Evolutionary conservation across 148 eudicot genomes (phyloP), one percentile per base, ranked within the genome.

Genomic region (Selenicereus undatus): DNA sequence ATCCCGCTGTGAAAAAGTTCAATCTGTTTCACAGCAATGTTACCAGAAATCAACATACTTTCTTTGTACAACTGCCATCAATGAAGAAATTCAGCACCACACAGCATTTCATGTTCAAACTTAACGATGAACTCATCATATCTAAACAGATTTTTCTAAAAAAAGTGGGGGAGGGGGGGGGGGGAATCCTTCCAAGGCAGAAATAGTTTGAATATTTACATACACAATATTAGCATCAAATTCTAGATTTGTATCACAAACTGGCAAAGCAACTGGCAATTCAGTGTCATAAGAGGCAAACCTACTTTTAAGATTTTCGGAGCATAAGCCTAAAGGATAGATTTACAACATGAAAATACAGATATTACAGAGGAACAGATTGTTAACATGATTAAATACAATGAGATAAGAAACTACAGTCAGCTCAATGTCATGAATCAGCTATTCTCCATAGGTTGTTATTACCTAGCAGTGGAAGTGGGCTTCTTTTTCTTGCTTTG

Each of bases 401-500:
- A 32, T 32, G 32, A 32, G 2, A 32, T 32, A 32, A 32, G 32
- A 32, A 32, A 32, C 32, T 32, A 32, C 52, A 48, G 35, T 66
- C 18, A 80, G 8, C 52, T 71, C 66, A 65, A 24, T 3, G 65
- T 22, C 68, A 75, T 48, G 62, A 56, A 56, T 56, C 20, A 35
- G 36, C n/a, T 20, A 35, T 72, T 60, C 42, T 45, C 17, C 73
- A 60, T 4, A 8, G 77, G 20, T 2, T 14, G 56, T 32, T 1
- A 17, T 84, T 84, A 85, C 81, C 88, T 82, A 32, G 83, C 81
- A 73, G 81, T 80, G 64, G 87, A 79, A 56, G 76, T 68, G 5
- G 82, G 83, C 83, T 89, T 87, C 88, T 90, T 93, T 72, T 86
- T 92, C 93, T 90, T 90, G 79, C 80, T 88, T 73, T 94, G 91